Conservation (phyloP, 176 grass and related monocot genomes). For the Stipa capillata region DNA sequence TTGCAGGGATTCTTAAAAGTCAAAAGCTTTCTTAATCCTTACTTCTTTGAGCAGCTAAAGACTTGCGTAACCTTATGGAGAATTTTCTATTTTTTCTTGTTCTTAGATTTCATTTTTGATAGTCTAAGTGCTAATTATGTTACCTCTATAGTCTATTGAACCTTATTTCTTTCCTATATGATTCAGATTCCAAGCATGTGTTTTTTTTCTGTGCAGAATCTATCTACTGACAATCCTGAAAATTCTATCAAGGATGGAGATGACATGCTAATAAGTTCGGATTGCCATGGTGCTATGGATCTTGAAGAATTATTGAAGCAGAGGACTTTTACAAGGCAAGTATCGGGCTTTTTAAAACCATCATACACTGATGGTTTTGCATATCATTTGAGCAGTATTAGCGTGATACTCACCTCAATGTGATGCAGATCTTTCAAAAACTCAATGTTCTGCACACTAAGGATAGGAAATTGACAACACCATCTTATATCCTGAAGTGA, state of each 20-base stretch:
- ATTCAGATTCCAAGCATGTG: neutral
- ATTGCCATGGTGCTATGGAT: neutral
- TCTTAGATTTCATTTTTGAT: neutral
- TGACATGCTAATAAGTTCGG: slow-evolving; percentile 10
- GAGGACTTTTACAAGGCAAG: slow-evolving; percentile 49
- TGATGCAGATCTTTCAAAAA: neutral
- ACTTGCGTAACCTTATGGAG: neutral
- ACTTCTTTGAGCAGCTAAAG: neutral
- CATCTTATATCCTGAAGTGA: neutral
- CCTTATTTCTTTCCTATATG: neutral
- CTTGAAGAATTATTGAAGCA: slow-evolving; percentile 47
- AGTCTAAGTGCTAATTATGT: neutral
- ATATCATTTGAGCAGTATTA: slow-evolving; percentile 3
- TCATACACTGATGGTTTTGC: neutral
- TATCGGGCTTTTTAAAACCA: neutral
- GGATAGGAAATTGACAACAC: neutral
- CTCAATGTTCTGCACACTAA: neutral
- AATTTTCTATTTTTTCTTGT: neutral
- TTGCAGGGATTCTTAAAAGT: neutral
- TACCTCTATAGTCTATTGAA: neutral
- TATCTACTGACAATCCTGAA: slow-evolving; percentile 4
- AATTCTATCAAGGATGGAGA: slow-evolving; percentile 16
- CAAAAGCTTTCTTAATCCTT: neutral
- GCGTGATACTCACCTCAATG: neutral
- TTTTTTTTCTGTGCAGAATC: slow-evolving; percentile 10